Evolutionary conservation across 202 grass and related monocot genomes (phyloP), one percentile per base, ranked within the genome.

Genomic region (Setaria viridis): DNA sequence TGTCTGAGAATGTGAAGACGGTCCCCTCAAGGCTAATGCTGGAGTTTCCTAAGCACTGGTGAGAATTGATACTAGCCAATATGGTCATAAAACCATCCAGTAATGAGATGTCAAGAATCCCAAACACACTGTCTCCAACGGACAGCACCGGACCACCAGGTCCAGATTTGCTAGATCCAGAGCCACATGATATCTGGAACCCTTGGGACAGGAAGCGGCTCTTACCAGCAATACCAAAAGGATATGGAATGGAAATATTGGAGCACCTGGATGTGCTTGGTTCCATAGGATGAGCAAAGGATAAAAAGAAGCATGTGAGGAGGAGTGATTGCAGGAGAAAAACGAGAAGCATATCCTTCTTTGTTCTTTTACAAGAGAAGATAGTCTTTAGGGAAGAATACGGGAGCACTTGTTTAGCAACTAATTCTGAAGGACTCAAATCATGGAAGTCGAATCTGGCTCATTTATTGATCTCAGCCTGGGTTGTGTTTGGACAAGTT

Each of bases 1-100:
- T 72, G 49, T 90, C 82, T 7, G 91, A 93, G 88, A 83, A 93
- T 5, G 88, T 93, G 69, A 85, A 93, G 32, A 73, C 77, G 15
- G 88, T 90, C 42, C 82, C 82, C 10, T 80, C 59, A 29, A 93
- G 91, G 79, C 35, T 84, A 60, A 94, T 13, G 62, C 2, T 72
- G 33, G 46, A 11, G 10, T 57, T 77, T 9, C 29, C 4, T 9
- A 0, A 7, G 66, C 85, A 90, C 62, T 73, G 67, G 47, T 4
- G 51, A 58, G 30, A 77, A 54, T 8, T 47, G 11, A 72, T 58
- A 39, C 9, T 25, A 48, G 70, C 81, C 1, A 46, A 4, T 58
- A 90, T 84, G 74, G 10, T 81, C 30, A 93, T 11, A 49, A 57
- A 83, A 56, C 88, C 88, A 53, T 80, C 78, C 0, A 86, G 46